These are phyloP conservation scores for Daucus carota DNA, from an alignment of 129 eudicot genomes.

Conservation along the genomic window DNA sequence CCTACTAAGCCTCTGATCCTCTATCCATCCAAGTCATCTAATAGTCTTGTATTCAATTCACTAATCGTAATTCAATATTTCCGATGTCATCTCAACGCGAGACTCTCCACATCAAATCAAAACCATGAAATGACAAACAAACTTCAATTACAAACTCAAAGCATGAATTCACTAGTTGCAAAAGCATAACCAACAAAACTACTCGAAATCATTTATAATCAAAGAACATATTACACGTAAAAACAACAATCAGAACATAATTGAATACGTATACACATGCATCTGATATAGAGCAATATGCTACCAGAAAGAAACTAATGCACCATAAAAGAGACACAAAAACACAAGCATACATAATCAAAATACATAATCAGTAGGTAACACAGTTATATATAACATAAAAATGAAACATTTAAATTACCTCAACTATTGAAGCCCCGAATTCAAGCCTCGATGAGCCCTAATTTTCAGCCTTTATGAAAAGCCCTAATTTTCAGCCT, in stretches of 20 bases:
- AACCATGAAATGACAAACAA: not conserved
- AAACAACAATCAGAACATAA: not conserved
- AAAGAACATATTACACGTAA: not conserved
- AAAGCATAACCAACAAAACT: not conserved
- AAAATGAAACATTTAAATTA: no score
- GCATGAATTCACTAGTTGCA: no score
- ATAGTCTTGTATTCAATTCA: not conserved
- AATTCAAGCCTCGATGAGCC: no score
- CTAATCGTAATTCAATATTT: not conserved
- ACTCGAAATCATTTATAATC: not conserved
- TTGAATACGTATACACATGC: not conserved
- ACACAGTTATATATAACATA: no score
- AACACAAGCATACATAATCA: no score
- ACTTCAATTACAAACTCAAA: not conserved
- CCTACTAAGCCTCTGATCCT: not conserved
- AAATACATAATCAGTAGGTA: no score
- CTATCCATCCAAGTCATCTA: not conserved
- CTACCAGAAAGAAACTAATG: no score
- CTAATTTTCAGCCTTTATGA: no score
- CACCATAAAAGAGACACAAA: no score
- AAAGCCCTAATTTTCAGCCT: no score
- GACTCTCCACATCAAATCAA: not conserved
- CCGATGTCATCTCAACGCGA: not conserved
- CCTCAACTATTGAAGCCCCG: no score
- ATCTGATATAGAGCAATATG: not conserved